Percentiles rank a stretch among this genome's conserved stretches.
Evolutionary conservation across 2,329 filamentous ascomycete genomes (phyloP).

Genomic region (Plectosphaerella sp.): DNA sequence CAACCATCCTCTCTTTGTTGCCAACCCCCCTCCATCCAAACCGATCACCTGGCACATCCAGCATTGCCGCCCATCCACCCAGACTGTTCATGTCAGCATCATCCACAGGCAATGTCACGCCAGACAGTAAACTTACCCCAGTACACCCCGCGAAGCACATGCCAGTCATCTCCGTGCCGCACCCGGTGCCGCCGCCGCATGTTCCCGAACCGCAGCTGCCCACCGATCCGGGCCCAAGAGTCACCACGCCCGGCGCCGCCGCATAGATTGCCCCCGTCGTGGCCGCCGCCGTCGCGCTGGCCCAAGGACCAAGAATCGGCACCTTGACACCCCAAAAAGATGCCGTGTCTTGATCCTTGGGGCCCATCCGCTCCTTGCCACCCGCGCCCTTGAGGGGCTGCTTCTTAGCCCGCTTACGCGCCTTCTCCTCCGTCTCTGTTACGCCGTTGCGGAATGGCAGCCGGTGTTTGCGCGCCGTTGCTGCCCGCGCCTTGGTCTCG

Average conservation of each 20-base stretch:
- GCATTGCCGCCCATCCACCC: conserved; percentile 8
- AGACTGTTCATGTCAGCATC: conserved; percentile 3
- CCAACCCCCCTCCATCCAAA: too few relatives aligned
- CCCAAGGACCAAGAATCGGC: conserved; percentile 5
- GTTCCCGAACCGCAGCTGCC: conserved; percentile 10
- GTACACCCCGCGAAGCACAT: conserved; percentile 9
- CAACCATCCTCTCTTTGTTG: too few relatives aligned
- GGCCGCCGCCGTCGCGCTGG: conserved; percentile 4
- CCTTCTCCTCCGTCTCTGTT: conserved; percentile 8
- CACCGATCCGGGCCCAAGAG: conserved; percentile 5
- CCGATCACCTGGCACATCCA: conserved; percentile 5
- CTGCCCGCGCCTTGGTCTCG: conserved; percentile 9
- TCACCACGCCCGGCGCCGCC: conserved; percentile 7
- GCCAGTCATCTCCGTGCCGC: conserved; percentile 7
- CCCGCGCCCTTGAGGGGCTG: conserved; percentile 2
- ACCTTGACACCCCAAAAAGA: conserved; percentile 10
- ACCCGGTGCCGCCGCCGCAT: conserved; percentile 7
- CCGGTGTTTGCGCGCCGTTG: conserved; percentile 1
- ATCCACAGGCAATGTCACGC: not conserved
- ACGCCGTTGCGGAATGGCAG: conserved; percentile 5
- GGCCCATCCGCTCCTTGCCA: conserved; percentile 8
- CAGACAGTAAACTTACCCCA: conserved; percentile 7
- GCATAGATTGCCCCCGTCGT: conserved; percentile 11
- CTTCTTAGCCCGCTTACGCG: conserved; percentile 8
- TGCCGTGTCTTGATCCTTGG: conserved; percentile 9